Evolutionary conservation across 1,139 yeast species (phyloP).

Genomic region (Petasospora fabianii): DNA sequence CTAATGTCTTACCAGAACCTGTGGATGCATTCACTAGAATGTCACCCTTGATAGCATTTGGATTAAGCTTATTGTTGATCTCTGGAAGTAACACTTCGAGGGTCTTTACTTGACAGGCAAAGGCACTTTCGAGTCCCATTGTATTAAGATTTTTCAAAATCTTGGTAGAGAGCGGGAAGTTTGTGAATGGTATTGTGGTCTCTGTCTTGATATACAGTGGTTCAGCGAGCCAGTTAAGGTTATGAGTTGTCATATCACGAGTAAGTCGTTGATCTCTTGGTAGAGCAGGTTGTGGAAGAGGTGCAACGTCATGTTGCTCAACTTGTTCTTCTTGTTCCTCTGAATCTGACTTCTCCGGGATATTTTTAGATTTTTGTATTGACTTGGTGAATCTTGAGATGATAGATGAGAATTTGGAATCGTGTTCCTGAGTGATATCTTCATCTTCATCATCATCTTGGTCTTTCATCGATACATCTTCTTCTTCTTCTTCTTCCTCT

Average conservation of each 20-base stretch:
- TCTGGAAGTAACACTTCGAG: slow-evolving; percentile 55
- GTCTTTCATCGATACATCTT: slow-evolving; percentile 10
- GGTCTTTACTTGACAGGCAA: slow-evolving; percentile 75
- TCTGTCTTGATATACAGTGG: slow-evolving; percentile 56
- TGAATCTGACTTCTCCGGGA: slow-evolving; percentile 21
- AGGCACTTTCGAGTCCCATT: slow-evolving; percentile 52
- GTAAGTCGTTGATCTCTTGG: slow-evolving; percentile 48
- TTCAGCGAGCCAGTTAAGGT: slow-evolving; percentile 61
- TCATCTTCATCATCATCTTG: slow-evolving; percentile 12
- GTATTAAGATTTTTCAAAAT: slow-evolving; percentile 45
- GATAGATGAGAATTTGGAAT: slow-evolving; percentile 31
- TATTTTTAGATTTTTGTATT: slow-evolving; percentile 28
- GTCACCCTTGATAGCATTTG: slow-evolving; percentile 56
- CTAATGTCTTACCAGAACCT: slow-evolving; percentile 94
- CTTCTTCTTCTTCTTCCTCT: slow-evolving; percentile 14
- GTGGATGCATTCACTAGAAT: slow-evolving; percentile 89
- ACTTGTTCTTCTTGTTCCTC: slow-evolving; percentile 29
- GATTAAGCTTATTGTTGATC: slow-evolving; percentile 46
- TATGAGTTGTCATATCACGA: slow-evolving; percentile 38
- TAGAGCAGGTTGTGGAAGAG: slow-evolving; percentile 78
- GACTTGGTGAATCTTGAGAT: slow-evolving; percentile 39
- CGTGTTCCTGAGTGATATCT: slow-evolving; percentile 16
- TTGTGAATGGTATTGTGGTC: slow-evolving; percentile 38
- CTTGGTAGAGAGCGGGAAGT: slow-evolving; percentile 34
- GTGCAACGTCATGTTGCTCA: slow-evolving; percentile 54